Conservation (phyloP, 1,284 basidiomycete genomes). For the Agaricales sp. region DNA sequence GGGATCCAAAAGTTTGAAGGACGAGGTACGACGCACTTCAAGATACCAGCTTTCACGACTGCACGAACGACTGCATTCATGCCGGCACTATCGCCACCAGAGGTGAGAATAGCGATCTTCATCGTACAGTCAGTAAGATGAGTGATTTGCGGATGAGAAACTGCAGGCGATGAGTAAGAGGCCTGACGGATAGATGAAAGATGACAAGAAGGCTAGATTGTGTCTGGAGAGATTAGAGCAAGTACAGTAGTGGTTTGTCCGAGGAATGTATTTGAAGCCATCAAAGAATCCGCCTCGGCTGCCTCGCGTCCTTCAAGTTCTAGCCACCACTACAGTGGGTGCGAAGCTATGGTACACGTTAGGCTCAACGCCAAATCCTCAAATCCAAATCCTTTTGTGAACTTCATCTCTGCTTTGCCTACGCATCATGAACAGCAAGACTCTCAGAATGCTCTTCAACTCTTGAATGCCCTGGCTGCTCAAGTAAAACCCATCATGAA, state of each 20-base stretch:
- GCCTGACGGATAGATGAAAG: too few relatives aligned
- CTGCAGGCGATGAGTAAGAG: not conserved
- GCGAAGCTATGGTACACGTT: constrained; percentile 52
- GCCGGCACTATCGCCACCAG: constrained; percentile 94
- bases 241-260: too few relatives aligned
- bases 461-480: constrained; percentile 66
- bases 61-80: constrained; percentile 95
- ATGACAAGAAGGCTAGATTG: too few relatives aligned
- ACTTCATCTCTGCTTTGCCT: constrained; percentile 62
- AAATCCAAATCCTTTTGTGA: constrained; percentile 67
- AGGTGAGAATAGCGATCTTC: constrained; percentile 89
- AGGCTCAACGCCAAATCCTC: constrained; percentile 58
- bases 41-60: constrained; percentile 83
- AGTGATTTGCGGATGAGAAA: too few relatives aligned
- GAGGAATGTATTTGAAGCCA: too few relatives aligned
- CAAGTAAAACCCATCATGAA: constrained; percentile 78
- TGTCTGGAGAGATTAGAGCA: too few relatives aligned
- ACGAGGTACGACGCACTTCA: constrained; percentile 47
- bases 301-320: not conserved
- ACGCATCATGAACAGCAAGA: constrained; percentile 22
- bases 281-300: too few relatives aligned
- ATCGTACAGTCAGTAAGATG: constrained; percentile 25
- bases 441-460: constrained; percentile 51
- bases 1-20: constrained; percentile 4
- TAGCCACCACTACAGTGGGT: constrained; percentile 1